Conservation (phyloP, 2,329 filamentous ascomycete genomes). For the Penicillium occitanis region DNA sequence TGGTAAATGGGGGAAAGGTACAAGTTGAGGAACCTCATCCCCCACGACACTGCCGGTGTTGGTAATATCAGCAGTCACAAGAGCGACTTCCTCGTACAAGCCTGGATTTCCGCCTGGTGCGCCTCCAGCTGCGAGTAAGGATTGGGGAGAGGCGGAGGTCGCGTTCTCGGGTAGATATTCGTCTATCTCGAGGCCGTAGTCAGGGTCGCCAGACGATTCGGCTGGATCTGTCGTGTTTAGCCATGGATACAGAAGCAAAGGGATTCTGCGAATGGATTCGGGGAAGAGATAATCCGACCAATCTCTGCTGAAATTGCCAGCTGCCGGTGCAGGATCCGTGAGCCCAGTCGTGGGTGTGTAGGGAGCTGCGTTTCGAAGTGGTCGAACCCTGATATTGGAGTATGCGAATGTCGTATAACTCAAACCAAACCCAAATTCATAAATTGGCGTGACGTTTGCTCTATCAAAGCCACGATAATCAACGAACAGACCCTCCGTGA, state of each 20-base stretch:
- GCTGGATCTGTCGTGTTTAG: constrained; percentile 60
- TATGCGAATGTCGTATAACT: constrained; percentile 63
- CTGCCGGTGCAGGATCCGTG: constrained; percentile 54
- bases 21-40: constrained; percentile 55
- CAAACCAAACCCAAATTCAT: constrained; percentile 62
- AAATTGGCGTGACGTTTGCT: constrained; percentile 56
- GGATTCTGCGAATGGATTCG: constrained; percentile 49
- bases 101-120: constrained; percentile 59
- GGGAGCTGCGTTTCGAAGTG: constrained; percentile 39
- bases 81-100: constrained; percentile 53
- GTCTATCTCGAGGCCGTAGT: constrained; percentile 54
- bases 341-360: constrained; percentile 56
- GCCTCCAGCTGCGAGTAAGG: constrained; percentile 57
- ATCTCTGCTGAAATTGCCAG: constrained; percentile 39
- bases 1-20: constrained; percentile 25
- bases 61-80: constrained; percentile 50
- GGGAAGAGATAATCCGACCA: constrained; percentile 58
- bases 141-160: constrained; percentile 55
- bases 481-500: constrained; percentile 63
- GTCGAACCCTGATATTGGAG: constrained; percentile 55
- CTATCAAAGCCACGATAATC: constrained; percentile 56
- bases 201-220: constrained; percentile 52
- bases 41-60: constrained; percentile 53
- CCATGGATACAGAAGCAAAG: constrained; percentile 63
- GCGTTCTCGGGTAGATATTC: constrained; percentile 53